Evolutionary conservation across 1,284 basidiomycete genomes (phyloP).

Genomic region (Austroboletus olivaceoglutinosus): DNA sequence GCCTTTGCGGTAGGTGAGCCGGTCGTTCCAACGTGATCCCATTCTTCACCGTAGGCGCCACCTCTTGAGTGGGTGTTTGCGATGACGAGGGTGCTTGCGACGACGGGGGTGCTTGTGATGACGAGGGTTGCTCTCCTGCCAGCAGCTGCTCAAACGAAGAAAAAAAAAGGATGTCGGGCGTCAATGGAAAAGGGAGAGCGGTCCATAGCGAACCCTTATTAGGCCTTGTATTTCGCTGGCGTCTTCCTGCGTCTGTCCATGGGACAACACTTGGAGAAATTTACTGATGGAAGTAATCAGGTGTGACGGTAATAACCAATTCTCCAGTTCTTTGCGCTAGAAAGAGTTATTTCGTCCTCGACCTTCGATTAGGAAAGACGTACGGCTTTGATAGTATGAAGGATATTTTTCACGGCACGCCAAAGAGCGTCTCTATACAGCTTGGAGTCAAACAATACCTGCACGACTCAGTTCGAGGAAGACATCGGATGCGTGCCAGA

Average conservation of each 20-base stretch:
- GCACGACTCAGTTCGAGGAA: slow-evolving; percentile 4
- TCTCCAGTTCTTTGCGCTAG: slow-evolving; percentile 44
- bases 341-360: slow-evolving; percentile 16
- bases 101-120: slow-evolving; percentile 18
- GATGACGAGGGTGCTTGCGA: slow-evolving; percentile 12
- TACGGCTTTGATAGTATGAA: slow-evolving; percentile 45
- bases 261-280: slow-evolving; percentile 34
- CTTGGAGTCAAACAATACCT: slow-evolving; percentile 38
- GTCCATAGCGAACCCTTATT: slow-evolving; percentile 66
- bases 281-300: slow-evolving; percentile 42
- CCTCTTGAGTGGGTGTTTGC: slow-evolving; percentile 17
- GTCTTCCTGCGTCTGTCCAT: slow-evolving; percentile 27
- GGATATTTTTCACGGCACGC: slow-evolving; percentile 39
- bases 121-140: slow-evolving; percentile 25
- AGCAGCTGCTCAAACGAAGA: slow-evolving; percentile 55
- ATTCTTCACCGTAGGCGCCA: slow-evolving; percentile 13
- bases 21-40: slow-evolving; percentile 22
- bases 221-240: slow-evolving; percentile 46
- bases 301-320: slow-evolving; percentile 47
- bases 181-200: slow-evolving; percentile 44
- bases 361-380: slow-evolving; percentile 22
- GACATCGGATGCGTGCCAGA: slow-evolving; percentile 1
- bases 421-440: slow-evolving; percentile 34
- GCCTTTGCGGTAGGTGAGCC: slow-evolving; percentile 29
- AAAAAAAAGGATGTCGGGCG: slow-evolving; percentile 47